These are phyloP conservation scores for Lactuca saligna DNA, from an alignment of 129 eudicot genomes.

Conservation along the genomic window DNA sequence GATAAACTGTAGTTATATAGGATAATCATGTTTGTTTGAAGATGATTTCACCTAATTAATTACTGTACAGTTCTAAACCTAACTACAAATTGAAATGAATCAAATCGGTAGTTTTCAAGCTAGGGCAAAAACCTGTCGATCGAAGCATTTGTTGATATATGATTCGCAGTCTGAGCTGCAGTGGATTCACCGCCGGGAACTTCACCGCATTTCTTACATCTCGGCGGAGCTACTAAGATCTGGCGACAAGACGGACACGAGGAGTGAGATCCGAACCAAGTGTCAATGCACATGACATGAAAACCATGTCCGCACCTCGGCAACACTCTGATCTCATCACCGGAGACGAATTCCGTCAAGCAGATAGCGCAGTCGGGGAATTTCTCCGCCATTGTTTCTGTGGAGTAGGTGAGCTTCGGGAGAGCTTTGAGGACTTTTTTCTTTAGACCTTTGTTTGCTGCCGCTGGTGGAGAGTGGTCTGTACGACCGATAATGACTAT, in stretches of 20 bases:
- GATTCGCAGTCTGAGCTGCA: constrained; percentile 17
- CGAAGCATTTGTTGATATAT: constrained; percentile 2
- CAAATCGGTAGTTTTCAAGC: constrained; percentile 9
- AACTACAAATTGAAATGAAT: constrained; percentile 12
- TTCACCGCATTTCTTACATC: constrained; percentile 70
- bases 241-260: constrained; percentile 86
- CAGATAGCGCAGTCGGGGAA: constrained; percentile 73
- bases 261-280: constrained; percentile 81
- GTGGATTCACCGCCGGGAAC: constrained; percentile 25
- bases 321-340: constrained; percentile 64
- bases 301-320: constrained; percentile 81
- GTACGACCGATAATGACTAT: constrained; percentile 24
- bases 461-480: constrained; percentile 29
- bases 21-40: constrained; percentile 2
- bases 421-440: constrained; percentile 63
- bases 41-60: constrained; percentile 11
- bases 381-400: constrained; percentile 32
- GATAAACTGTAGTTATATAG: neutral
- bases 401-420: constrained; percentile 55
- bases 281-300: constrained; percentile 69
- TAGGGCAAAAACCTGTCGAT: constrained; percentile 41
- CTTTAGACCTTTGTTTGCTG: constrained; percentile 78
- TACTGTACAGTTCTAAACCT: constrained; percentile 23
- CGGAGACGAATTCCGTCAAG: constrained; percentile 61
- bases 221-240: constrained; percentile 50